A percentile compares a stretch with the other conserved stretches of the same genome.
Evolutionary conservation across 1,284 basidiomycete species (phyloP).

Genomic region (Pseudozyma tsukubaensis): DNA sequence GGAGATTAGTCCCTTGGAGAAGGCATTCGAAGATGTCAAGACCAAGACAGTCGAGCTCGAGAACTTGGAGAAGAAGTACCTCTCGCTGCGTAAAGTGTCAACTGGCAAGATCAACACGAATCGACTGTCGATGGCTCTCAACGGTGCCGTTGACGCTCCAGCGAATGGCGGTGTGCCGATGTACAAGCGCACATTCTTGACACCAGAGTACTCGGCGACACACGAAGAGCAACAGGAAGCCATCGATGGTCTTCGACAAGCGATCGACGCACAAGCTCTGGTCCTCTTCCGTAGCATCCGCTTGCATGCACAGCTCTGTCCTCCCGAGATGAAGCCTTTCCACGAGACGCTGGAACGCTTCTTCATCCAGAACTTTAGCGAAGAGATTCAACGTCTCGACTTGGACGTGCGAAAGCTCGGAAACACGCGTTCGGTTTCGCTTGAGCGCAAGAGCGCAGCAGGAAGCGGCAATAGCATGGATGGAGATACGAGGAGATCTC

Average conservation of each 20-base stretch:
- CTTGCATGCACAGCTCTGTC: slow-evolving; percentile 83
- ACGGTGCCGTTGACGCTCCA: slow-evolving; percentile 86
- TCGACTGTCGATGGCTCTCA: slow-evolving; percentile 85
- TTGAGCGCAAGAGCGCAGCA: slow-evolving; percentile 12
- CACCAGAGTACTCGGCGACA: slow-evolving; percentile 76
- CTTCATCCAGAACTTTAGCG: slow-evolving; percentile 88
- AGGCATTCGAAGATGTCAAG: slow-evolving; percentile 83
- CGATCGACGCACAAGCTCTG: slow-evolving; percentile 80
- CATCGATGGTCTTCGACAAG: slow-evolving; percentile 78
- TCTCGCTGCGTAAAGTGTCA: slow-evolving; percentile 79
- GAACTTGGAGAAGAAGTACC: slow-evolving; percentile 78
- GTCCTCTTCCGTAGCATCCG: slow-evolving; percentile 85
- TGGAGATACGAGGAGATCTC: slow-evolving; percentile 27
- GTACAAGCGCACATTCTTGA: slow-evolving; percentile 75
- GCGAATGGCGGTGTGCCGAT: slow-evolving; percentile 78
- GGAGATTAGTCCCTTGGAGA: slow-evolving; percentile 88
- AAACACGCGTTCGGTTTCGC: slow-evolving; percentile 10
- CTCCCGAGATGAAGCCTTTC: slow-evolving; percentile 87
- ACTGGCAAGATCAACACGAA: slow-evolving; percentile 77
- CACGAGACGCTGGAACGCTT: slow-evolving; percentile 87
- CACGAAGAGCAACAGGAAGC: slow-evolving; percentile 79
- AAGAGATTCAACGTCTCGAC: slow-evolving; percentile 76
- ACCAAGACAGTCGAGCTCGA: slow-evolving; percentile 80
- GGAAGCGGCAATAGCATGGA: slow-evolving; percentile 17
- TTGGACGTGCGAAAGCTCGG: slow-evolving; percentile 44